Base-by-base conservation (phyloP, 768 basidiomycete species). In the Panus rudis region DNA sequence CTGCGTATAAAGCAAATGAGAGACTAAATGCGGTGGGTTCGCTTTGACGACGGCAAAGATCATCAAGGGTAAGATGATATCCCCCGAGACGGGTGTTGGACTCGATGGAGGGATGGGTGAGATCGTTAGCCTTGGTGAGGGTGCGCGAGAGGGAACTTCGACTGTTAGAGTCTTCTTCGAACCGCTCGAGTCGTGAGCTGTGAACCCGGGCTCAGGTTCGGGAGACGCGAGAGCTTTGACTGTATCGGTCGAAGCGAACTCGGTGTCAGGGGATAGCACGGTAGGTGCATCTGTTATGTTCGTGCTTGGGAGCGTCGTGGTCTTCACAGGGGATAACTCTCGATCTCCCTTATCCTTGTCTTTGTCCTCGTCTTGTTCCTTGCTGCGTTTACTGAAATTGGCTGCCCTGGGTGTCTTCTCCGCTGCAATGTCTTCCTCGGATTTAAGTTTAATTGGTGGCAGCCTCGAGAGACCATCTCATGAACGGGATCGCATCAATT, bases 41-140 rank as follows among this genome's bases (percentile, higher is more conserved):
- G 88, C 72, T 61, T 90, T 91, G 54, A 97, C 92, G 31, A 96
- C 90, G 1, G 92, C 80, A 57, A 85, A 96, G 37, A 97, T 99
- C 60, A 97, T 81, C 47, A 98, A 65, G 0, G 94, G 94, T 13
- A 99, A 75, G 28, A 99, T 81, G 31, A 96, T 75, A 55, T 97
- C 94, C 1, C 91, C 89, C 0, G 84, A 87, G 4, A 86, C 78
- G 4, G 76, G 77, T 1, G 76, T 80, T 10, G 66, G 61, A 31
- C 51, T 54, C 41, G 61, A 22, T 8, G 53, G 41, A 33, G 55
- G 48, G 33, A 51, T 31, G 21, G 30, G 32, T 30, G 45, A 46
- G 42, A 50, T 35, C 8, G 50, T 42, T 24, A 52, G 38, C 2
- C 45, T 39, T 8, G 47, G 43, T 17, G 42, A 37, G 5, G 41